These are phyloP conservation scores for Samsoniella hepiali DNA, from an alignment of 2,329 filamentous ascomycete species.

Conservation along the genomic window DNA sequence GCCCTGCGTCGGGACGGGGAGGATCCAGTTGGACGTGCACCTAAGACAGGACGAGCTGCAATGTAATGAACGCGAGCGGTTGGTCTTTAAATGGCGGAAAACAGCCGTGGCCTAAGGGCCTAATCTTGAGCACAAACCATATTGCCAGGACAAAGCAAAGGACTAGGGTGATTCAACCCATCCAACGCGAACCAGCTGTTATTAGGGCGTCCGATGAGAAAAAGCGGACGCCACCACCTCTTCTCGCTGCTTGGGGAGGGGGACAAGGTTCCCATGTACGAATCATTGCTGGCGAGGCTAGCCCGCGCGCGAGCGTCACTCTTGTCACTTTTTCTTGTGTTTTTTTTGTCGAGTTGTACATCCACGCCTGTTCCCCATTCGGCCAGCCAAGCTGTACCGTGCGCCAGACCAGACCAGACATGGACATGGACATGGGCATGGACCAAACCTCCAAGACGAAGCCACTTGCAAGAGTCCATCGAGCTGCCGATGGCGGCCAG, in stretches of 20 bases:
- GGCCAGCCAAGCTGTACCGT: slow-evolving; percentile 8
- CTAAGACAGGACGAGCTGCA: slow-evolving; percentile 9
- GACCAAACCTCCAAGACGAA: background rate
- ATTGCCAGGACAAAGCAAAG: background rate
- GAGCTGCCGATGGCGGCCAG: slow-evolving; percentile 10
- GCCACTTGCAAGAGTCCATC: background rate
- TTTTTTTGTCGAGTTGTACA: background rate
- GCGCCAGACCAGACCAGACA: background rate
- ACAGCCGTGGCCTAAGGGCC: slow-evolving; percentile 1
- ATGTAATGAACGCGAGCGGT: slow-evolving; percentile 9
- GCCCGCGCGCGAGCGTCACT: background rate
- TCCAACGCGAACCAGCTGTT: background rate
- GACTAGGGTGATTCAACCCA: slow-evolving; percentile 2
- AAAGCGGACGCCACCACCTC: slow-evolving; percentile 7
- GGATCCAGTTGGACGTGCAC: slow-evolving; percentile 13
- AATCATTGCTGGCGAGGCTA: slow-evolving; percentile 11
- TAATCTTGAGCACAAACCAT: slow-evolving; percentile 14
- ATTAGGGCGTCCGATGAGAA: slow-evolving; percentile 8
- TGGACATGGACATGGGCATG: background rate
- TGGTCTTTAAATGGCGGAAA: slow-evolving; percentile 9
- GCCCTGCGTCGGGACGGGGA: slow-evolving; percentile 14
- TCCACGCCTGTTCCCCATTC: background rate
- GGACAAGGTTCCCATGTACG: slow-evolving; percentile 10
- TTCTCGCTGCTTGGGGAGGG: background rate
- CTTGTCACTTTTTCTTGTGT: slow-evolving; percentile 1